Conservation (phyloP, 805 yeast species). For the Saturnispora gosingensis region DNA sequence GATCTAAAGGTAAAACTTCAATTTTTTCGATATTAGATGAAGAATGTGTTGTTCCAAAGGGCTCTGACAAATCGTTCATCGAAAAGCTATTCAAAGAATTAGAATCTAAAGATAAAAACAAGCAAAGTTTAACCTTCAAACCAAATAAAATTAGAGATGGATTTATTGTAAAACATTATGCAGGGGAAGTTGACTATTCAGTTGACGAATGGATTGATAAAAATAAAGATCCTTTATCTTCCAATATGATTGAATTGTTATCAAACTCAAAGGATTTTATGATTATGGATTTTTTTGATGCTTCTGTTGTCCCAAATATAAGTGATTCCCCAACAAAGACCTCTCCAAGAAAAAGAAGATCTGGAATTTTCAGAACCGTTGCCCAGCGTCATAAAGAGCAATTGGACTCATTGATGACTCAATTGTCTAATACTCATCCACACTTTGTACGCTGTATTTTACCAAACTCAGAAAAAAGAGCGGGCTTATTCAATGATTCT, state of each 20-base stretch:
- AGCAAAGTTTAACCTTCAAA: constrained; percentile 40
- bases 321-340: constrained; percentile 26
- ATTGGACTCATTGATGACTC: constrained; percentile 57
- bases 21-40: constrained; percentile 82
- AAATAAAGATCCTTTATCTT: constrained; percentile 88
- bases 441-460: constrained; percentile 94
- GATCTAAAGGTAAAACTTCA: constrained; percentile 50
- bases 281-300: constrained; percentile 44
- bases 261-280: constrained; percentile 41
- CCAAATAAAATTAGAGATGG: constrained; percentile 71
- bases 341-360: constrained; percentile 11
- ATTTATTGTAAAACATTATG: constrained; percentile 83
- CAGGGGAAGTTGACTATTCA: constrained; percentile 91
- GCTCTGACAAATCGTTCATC: constrained; percentile 73
- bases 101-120: constrained; percentile 32
- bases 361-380: constrained; percentile 57
- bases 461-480: constrained; percentile 71
- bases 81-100: constrained; percentile 67
- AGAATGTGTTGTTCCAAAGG: constrained; percentile 90
- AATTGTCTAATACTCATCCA: constrained; percentile 75
- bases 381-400: constrained; percentile 88
- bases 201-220: constrained; percentile 91
- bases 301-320: constrained; percentile 15
- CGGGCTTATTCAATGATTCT: constrained; percentile 61
- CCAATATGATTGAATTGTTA: constrained; percentile 55